Evolutionary conservation across 73 alveolate species (phyloP), one percentile per base, ranked within the genome.

Genomic region (Symbiodinium natans): DNA sequence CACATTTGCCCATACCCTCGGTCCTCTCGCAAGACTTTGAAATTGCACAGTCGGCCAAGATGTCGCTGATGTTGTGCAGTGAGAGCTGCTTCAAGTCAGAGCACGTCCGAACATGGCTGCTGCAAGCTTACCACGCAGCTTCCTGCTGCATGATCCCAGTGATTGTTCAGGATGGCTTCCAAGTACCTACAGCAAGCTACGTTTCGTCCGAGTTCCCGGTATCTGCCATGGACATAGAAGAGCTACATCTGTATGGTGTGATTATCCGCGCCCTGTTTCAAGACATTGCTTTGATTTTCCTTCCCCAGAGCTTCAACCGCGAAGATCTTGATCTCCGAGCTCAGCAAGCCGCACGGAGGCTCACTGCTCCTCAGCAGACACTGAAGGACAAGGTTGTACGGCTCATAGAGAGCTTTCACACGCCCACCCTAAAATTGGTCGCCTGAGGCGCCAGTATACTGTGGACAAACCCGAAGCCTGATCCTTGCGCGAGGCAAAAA

Each of bases 41-140:
- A 15, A 13, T 71, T 11, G 15, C 1, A 71, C 41, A 15, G 39
- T 71, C 83, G 17, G 21, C 87, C 29, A 19, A 31, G 46, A 77
- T 77, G 36, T 77, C 87, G 10, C 41, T 77, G 48, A 34, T 77
- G 87, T 23, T 77, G 27, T 77, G 87, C 87, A 77, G 87, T 31
- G 48, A 77, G 27, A 36, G n/a, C 33, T 77, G 87, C 48, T 77
- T 77, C 52, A 31, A 34, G 48, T 77, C 87, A 19, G 87, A 17
- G 31, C 87, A 77, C 33, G 87, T 39, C 56, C 80, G 19, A 21
- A 31, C 19, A 21, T 77, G 25, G 41, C 54, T 34, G 10, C 48
- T 77, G 10, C 41, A 31, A 34, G 87, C 87, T 11, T 34, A 36
- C 54, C 48, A 39, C 13, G n/a, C 31, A 38, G 31, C 87, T 9